These are phyloP conservation scores for Ceratobasidium sp. DNA, from an alignment of 1,284 basidiomycete genomes.

Conservation along the genomic window DNA sequence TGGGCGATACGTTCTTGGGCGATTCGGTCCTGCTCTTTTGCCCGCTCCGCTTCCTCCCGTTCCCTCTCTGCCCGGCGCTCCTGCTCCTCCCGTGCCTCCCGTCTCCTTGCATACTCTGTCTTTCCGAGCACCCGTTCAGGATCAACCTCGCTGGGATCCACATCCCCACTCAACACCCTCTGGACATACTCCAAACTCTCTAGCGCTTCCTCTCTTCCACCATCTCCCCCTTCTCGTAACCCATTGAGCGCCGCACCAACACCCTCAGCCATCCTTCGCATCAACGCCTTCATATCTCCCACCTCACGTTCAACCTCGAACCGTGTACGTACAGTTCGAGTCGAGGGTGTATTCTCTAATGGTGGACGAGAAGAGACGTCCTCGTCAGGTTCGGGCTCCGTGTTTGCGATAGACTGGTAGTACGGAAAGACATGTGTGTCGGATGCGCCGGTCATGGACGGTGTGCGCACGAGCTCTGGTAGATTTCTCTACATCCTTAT, in stretches of 20 bases:
- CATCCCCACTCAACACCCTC: slow-evolving; percentile 66
- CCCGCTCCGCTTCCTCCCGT: slow-evolving; percentile 16
- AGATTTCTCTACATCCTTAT: slow-evolving; percentile 46
- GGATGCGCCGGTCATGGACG: slow-evolving; percentile 7
- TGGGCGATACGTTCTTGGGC: no score
- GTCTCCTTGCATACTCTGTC: slow-evolving; percentile 9
- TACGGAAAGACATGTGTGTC: slow-evolving; percentile 31
- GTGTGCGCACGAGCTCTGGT: slow-evolving; percentile 46
- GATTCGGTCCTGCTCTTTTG: slow-evolving; percentile 17
- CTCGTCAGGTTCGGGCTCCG: slow-evolving; percentile 54
- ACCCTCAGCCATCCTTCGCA: slow-evolving; percentile 75
- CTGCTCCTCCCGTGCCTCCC: not conserved
- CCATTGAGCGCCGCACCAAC: slow-evolving; percentile 78
- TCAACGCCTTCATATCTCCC: slow-evolving; percentile 65
- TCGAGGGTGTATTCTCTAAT: not conserved
- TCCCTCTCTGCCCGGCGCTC: slow-evolving; percentile 28
- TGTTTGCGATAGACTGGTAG: slow-evolving; percentile 51
- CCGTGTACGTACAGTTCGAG: slow-evolving; percentile 71
- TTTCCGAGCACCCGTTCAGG: slow-evolving; percentile 22
- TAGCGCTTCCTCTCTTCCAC: slow-evolving; percentile 74
- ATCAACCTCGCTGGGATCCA: not conserved
- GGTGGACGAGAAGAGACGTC: not conserved
- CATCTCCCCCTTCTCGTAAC: slow-evolving; percentile 68
- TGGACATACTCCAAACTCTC: slow-evolving; percentile 80
- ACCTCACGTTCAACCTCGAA: slow-evolving; percentile 77